Conservation (phyloP, 1,284 basidiomycete genomes). For the Apiotrichum mycotoxinovorans region DNA sequence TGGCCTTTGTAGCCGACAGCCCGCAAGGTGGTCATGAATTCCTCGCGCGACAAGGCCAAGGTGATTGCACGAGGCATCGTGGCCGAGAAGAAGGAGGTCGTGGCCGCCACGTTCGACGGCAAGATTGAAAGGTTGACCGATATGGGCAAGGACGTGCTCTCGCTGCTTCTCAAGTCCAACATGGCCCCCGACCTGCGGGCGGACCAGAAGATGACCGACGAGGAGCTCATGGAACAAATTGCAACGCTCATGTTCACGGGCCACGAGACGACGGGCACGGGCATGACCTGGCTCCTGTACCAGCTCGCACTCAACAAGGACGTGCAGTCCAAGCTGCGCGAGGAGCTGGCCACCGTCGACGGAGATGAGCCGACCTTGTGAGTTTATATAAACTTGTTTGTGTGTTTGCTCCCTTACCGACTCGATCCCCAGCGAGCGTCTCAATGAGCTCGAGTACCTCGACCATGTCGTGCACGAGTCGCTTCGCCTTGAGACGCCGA, state of each 20-base stretch:
- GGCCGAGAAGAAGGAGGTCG: no score
- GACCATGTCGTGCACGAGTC: constrained; percentile 66
- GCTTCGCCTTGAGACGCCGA: constrained; percentile 63
- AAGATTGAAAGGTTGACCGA: no score
- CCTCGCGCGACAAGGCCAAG: no score
- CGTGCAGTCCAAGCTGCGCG: constrained; percentile 60
- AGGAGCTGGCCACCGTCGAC: constrained; percentile 52
- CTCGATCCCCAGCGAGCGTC: constrained; percentile 20
- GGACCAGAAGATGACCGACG: constrained; percentile 59
- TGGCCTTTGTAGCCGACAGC: no score
- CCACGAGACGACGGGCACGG: constrained; percentile 71
- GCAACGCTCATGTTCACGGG: constrained; percentile 64
- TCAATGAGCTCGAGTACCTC: constrained; percentile 57
- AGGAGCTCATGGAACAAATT: constrained; percentile 69
- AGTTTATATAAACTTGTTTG: neutral
- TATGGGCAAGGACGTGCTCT: constrained; percentile 35
- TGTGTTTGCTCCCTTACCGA: no score
- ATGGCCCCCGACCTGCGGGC: constrained; percentile 56
- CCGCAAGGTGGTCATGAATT: no score
- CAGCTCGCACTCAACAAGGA: constrained; percentile 58
- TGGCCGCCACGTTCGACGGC: neutral
- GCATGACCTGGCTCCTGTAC: constrained; percentile 69
- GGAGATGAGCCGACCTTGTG: constrained; percentile 34
- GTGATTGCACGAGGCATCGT: no score
- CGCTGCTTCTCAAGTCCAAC: constrained; percentile 56